A percentile compares a stretch with the other conserved stretches of the same genome.
phyloP scores from a whole-genome alignment of 2,329 filamentous ascomycete genomes.

The Anthostomella pinea region DNA sequence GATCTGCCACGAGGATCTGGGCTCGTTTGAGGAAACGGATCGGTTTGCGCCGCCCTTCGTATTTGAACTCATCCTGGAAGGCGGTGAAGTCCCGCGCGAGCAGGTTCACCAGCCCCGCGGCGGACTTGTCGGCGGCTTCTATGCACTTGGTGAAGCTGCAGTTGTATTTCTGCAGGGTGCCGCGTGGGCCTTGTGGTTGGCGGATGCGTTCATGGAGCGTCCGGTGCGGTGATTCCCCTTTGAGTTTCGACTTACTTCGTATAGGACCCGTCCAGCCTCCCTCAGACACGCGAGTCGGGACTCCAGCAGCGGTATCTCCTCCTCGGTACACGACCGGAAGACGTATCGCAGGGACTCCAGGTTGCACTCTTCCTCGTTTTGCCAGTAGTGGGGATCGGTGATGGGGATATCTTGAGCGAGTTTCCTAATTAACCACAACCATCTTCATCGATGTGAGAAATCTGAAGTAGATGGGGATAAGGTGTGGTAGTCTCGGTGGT shows the following conservation, averaged over 20 bases:
- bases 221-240: conserved; percentile 14
- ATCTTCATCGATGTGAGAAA: conserved; percentile 9
- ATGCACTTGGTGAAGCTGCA: conserved; percentile 74
- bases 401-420: conserved; percentile 70
- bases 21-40: conserved; percentile 90
- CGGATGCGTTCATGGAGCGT: conserved; percentile 6
- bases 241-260: conserved; percentile 54
- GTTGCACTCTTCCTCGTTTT: conserved; percentile 70
- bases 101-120: conserved; percentile 80
- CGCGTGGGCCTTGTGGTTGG: conserved; percentile 19
- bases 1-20: conserved; percentile 91
- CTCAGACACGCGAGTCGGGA: conserved; percentile 76
- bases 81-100: conserved; percentile 78
- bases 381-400: conserved; percentile 85
- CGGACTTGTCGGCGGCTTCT: conserved; percentile 70
- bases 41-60: conserved; percentile 64
- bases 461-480: not conserved
- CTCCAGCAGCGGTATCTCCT: conserved; percentile 80
- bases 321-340: conserved; percentile 82
- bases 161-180: conserved; percentile 61
- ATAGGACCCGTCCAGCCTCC: conserved; percentile 78
- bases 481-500: too few relatives aligned
- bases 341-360: conserved; percentile 71
- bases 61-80: conserved; percentile 78
- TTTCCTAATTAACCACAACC: conserved; percentile 20